These are phyloP conservation scores for Trichoderma koningii DNA, from an alignment of 2,329 filamentous ascomycete species.

Conservation along the genomic window DNA sequence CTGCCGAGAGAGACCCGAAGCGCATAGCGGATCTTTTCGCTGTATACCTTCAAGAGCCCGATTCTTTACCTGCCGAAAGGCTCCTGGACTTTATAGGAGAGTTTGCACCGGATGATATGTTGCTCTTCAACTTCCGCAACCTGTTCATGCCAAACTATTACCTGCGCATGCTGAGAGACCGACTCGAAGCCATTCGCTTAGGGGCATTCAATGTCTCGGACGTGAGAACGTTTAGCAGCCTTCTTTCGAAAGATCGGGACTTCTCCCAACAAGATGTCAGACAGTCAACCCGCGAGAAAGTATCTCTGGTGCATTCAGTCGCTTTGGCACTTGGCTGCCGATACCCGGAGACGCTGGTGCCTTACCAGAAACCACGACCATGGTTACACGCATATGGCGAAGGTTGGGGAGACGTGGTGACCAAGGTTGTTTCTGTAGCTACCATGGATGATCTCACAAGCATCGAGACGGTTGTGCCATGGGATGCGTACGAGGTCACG, in stretches of 20 bases:
- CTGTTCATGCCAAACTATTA: constrained; percentile 32
- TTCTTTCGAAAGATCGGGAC: constrained; percentile 30
- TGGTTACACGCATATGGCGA: constrained; percentile 9
- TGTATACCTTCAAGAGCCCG: constrained; percentile 30
- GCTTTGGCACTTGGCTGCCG: constrained; percentile 32
- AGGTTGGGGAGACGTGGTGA: constrained; percentile 26
- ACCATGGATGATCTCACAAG: constrained; percentile 20
- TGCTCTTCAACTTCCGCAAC: constrained; percentile 18
- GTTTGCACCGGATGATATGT: constrained; percentile 25
- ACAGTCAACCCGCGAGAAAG: constrained; percentile 22
- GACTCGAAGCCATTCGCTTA: constrained; percentile 33
- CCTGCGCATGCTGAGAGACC: constrained; percentile 13
- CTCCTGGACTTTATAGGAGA: constrained; percentile 29
- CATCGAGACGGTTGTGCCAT: constrained; percentile 31
- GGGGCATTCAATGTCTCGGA: constrained; percentile 28
- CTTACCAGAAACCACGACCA: neutral
- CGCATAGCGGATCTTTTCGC: constrained; percentile 30
- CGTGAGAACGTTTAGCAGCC: rapidly evolving
- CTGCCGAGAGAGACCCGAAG: neutral
- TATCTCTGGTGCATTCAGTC: constrained; percentile 35
- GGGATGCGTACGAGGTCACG: constrained; percentile 32
- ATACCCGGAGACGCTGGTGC: constrained; percentile 28
- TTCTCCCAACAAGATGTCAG: too few relatives aligned
- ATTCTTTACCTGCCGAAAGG: constrained; percentile 25
- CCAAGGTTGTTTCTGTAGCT: neutral